phyloP scores from a whole-genome alignment of 441 rosid genomes.

The Theobroma grandiflorum region DNA sequence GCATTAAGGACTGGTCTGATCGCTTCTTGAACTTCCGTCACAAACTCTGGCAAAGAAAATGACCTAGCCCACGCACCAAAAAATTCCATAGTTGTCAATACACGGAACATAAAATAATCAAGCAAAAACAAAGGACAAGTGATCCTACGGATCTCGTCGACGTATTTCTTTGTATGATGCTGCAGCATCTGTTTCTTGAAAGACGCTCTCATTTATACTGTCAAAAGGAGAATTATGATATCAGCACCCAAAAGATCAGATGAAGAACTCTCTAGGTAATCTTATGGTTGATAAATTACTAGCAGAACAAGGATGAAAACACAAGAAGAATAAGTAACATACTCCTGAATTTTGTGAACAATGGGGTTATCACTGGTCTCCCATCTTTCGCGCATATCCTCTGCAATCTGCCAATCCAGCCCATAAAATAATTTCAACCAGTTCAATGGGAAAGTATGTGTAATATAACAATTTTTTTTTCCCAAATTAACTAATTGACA shows the following conservation, averaged over 20 bases:
- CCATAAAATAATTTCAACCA: slow-evolving; percentile 21
- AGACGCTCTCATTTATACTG: slow-evolving; percentile 84
- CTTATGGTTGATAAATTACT: background rate
- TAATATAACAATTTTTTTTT: background rate
- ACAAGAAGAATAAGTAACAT: slow-evolving; percentile 34
- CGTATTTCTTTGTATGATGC: slow-evolving; percentile 84
- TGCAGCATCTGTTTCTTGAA: slow-evolving; percentile 93
- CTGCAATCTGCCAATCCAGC: slow-evolving; percentile 72
- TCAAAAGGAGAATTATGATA: slow-evolving; percentile 29
- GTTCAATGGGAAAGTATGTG: background rate
- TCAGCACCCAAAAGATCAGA: slow-evolving; percentile 28
- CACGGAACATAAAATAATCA: slow-evolving; percentile 20
- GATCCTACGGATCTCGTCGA: slow-evolving; percentile 86
- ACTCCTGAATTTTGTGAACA: slow-evolving; percentile 98
- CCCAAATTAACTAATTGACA: background rate
- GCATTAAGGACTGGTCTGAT: slow-evolving; percentile 83
- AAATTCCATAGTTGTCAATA: background rate
- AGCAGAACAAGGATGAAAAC: background rate
- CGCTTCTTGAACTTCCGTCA: slow-evolving; percentile 85
- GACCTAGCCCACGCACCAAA: slow-evolving; percentile 47
- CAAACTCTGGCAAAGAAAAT: slow-evolving; percentile 90
- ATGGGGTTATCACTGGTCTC: slow-evolving; percentile 93
- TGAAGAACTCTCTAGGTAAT: slow-evolving; percentile 6
- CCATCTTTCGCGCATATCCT: slow-evolving; percentile 93
- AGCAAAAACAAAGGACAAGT: slow-evolving; percentile 19